Base-by-base conservation (phyloP, 768 basidiomycete genomes). In the Psilocybe azurescens region DNA sequence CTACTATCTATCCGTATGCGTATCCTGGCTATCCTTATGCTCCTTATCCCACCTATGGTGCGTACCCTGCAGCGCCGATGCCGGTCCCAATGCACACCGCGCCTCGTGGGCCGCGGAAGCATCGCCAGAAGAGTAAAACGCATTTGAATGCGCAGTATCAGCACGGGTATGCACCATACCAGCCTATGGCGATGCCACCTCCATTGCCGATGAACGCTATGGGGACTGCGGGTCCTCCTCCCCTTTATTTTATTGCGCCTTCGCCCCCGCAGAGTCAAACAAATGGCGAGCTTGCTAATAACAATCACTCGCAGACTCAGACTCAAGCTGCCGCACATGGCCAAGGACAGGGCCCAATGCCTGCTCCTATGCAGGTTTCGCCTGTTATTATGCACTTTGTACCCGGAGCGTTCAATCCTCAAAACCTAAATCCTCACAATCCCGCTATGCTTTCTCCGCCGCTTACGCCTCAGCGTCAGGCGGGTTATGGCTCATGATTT, bases 181-280 rank as follows among this genome's bases (percentile, higher is more conserved):
- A 73, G 46, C 70, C 72, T 24, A 68, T 73, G 63, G 65, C 66
- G 0, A 65, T 72, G 58, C 69, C 67, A 16, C 63, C 70, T 9
- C 56, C 49, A 29, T 54, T 24, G 24, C 24, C 64, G 16, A 63
- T 53, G 32, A 56, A 13, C 20, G 53, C 65, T 5, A 52, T 62
- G 52, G 44, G 62, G 20, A 39, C 63, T 1, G 24, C 60, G 30
- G 50, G 49, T 32, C 41, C 61, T 38, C 62, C 60, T 53, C 59
- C 67, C 10, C 52, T 71, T 24, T 72, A 71, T 58, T 65, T 62
- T 24, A 62, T 71, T 36, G 36, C 67, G 1, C 70, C 72, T 5
- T 65, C 69, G 2, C 70, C 72, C 10, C 72, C 70, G 3, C 66
- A 68, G 39, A 73, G 65, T 56, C 62, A 68, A 8, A 61, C 56